phyloP scores from a whole-genome alignment of 2,329 filamentous ascomycete genomes.

The Cordyceps militaris region DNA sequence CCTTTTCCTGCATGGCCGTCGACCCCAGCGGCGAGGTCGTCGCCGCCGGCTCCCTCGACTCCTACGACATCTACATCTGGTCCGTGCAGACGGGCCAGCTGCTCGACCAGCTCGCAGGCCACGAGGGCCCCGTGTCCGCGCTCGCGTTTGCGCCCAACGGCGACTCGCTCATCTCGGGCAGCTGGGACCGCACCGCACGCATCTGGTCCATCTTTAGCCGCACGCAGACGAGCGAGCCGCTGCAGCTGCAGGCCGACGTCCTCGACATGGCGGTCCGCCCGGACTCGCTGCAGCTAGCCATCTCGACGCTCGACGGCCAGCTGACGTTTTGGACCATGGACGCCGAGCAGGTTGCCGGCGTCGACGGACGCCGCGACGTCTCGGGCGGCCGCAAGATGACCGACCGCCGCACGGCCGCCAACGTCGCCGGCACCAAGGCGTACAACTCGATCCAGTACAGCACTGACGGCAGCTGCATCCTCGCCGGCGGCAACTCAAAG shows the following conservation, averaged over 20 bases:
- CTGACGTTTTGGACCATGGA: slow-evolving; percentile 94
- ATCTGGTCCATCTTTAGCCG: slow-evolving; percentile 94
- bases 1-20: slow-evolving; percentile 92
- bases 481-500: slow-evolving; percentile 94
- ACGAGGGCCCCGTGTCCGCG: slow-evolving; percentile 87
- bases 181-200: slow-evolving; percentile 92
- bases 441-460: slow-evolving; percentile 88
- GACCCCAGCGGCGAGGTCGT: slow-evolving; percentile 96
- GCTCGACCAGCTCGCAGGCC: slow-evolving; percentile 81
- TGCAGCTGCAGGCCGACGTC: slow-evolving; percentile 88
- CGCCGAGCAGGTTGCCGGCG: slow-evolving; percentile 73
- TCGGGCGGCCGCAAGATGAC: slow-evolving; percentile 85
- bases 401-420: slow-evolving; percentile 86
- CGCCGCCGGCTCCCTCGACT: slow-evolving; percentile 89
- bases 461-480: slow-evolving; percentile 80
- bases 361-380: slow-evolving; percentile 87
- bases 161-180: slow-evolving; percentile 76
- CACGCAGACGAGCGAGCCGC: slow-evolving; percentile 88
- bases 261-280: slow-evolving; percentile 80
- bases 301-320: slow-evolving; percentile 89
- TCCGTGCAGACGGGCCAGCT: slow-evolving; percentile 96
- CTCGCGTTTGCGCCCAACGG: slow-evolving; percentile 86
- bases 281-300: slow-evolving; percentile 83
- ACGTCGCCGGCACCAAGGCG: slow-evolving; percentile 80
- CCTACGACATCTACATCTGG: slow-evolving; percentile 97